phyloP scores from a whole-genome alignment of 208 protist genomes.

The Leishmania lainsoni region DNA sequence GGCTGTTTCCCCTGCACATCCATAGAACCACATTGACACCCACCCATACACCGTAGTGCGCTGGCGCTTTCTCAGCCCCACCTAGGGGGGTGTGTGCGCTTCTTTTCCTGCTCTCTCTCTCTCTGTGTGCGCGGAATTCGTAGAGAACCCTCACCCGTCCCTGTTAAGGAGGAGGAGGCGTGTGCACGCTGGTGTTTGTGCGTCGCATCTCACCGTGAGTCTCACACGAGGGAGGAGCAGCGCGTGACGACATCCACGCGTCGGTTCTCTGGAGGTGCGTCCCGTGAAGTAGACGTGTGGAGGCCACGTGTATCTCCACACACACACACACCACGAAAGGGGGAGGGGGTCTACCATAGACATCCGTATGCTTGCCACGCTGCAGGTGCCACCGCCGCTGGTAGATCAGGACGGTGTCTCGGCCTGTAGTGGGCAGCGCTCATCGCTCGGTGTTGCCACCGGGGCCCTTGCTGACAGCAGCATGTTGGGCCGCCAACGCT shows the following conservation, averaged over 20 bases:
- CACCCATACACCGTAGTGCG: constrained; percentile 15
- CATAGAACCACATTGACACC: background rate
- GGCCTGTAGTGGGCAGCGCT: background rate
- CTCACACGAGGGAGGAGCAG: background rate
- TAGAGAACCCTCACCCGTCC: background rate
- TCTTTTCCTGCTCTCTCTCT: background rate
- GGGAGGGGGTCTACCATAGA: background rate
- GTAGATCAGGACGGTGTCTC: background rate
- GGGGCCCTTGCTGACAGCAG: background rate
- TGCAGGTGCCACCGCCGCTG: background rate
- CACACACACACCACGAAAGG: background rate
- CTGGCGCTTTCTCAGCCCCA: background rate
- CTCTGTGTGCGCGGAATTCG: background rate
- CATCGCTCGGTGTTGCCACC: background rate
- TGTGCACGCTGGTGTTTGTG: background rate
- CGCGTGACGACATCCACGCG: background rate
- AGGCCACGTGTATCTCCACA: background rate
- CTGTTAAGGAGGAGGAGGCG: background rate
- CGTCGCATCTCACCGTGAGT: background rate
- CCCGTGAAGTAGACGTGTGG: background rate
- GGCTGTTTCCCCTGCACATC: constrained; percentile 2
- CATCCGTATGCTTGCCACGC: background rate
- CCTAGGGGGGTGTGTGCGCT: background rate
- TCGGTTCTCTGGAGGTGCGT: background rate
- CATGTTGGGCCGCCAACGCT: background rate